Conservation (phyloP, 73 alveolate species). For the Symbiodinium natans region DNA sequence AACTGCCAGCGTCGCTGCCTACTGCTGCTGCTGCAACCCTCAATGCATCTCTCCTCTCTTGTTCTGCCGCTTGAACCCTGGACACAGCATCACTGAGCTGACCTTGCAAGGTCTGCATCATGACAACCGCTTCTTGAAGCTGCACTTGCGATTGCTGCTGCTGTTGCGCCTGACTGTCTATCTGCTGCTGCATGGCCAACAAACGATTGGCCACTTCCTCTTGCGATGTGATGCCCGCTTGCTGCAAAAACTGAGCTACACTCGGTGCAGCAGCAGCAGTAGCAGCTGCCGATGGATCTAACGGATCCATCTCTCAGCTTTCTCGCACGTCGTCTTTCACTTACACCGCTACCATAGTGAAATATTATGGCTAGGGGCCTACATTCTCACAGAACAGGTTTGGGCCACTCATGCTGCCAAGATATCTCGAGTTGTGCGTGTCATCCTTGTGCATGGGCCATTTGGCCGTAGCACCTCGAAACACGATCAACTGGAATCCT, state of each 20-base stretch:
- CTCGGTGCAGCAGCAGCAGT: not conserved
- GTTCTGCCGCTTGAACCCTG: not conserved
- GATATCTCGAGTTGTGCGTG: not conserved
- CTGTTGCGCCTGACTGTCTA: not conserved
- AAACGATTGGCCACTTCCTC: not conserved
- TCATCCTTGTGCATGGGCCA: not conserved
- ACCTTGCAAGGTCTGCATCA: not conserved
- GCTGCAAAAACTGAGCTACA: not conserved
- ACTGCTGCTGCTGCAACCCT: not conserved
- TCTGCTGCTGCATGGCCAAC: conserved; percentile 4
- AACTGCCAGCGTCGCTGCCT: not conserved
- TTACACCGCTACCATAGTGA: conserved; percentile 4
- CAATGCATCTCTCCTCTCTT: not conserved
- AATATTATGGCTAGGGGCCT: not conserved
- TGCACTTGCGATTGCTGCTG: not conserved
- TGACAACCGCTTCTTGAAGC: not conserved
- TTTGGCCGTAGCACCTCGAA: not conserved
- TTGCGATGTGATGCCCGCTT: not conserved
- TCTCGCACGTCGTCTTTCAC: not conserved
- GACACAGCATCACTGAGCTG: no score
- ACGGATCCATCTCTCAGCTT: not conserved
- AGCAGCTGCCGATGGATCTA: not conserved
- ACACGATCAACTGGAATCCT: no score
- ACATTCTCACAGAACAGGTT: no score
- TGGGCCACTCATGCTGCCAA: not conserved